These are phyloP conservation scores for Dentipellis fragilis DNA, from an alignment of 768 basidiomycete species.

Conservation along the genomic window DNA sequence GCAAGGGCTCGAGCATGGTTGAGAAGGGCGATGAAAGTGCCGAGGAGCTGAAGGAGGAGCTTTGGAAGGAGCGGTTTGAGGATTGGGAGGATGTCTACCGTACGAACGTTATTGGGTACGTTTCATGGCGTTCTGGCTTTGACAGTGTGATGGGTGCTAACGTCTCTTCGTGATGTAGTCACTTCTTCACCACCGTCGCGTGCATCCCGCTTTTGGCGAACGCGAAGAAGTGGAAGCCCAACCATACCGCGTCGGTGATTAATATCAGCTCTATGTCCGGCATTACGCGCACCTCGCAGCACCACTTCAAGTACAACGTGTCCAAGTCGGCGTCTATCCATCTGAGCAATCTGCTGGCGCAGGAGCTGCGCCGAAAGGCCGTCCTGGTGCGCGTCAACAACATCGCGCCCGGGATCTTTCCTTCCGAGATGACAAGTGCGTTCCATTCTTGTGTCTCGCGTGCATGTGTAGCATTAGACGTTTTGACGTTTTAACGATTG, in stretches of 20 bases:
- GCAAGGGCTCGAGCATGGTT: slow-evolving; percentile 13
- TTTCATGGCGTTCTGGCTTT: not conserved
- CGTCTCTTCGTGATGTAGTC: slow-evolving; percentile 10
- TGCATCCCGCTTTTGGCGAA: slow-evolving; percentile 34
- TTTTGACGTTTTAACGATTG: not conserved
- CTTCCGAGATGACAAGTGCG: slow-evolving; percentile 26
- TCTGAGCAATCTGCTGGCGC: slow-evolving; percentile 25
- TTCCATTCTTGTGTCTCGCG: not conserved
- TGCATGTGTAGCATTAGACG: not conserved
- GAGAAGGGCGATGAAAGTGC: slow-evolving; percentile 22
- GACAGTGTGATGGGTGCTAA: not conserved
- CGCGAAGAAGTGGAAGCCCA: slow-evolving; percentile 17
- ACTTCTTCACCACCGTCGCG: slow-evolving; percentile 34
- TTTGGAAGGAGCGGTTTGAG: slow-evolving; percentile 20
- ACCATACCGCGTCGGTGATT: slow-evolving; percentile 28
- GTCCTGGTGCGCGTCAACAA: slow-evolving; percentile 27
- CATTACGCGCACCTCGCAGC: slow-evolving; percentile 29
- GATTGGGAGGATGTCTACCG: slow-evolving; percentile 23
- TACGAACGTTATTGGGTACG: slow-evolving; percentile 24
- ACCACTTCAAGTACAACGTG: slow-evolving; percentile 36
- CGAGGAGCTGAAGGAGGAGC: slow-evolving; percentile 17
- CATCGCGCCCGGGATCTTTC: slow-evolving; percentile 27
- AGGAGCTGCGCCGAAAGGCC: slow-evolving; percentile 22
- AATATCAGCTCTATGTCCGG: slow-evolving; percentile 34
- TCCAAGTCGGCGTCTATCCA: slow-evolving; percentile 30